Evolutionary conservation across 768 basidiomycete species (phyloP).

Genomic region (Nidula microcarpa): DNA sequence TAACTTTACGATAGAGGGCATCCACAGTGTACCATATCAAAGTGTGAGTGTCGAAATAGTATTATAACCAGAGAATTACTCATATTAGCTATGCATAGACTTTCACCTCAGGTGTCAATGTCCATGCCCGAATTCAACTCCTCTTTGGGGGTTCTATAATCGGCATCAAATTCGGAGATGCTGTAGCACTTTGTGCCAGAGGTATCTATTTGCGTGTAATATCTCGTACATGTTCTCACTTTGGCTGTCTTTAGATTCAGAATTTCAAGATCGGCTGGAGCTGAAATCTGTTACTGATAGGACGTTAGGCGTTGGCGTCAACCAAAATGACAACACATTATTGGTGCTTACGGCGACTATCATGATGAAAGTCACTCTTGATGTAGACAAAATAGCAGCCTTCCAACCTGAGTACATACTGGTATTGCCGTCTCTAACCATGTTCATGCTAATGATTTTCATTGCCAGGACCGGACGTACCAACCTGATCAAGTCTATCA

Average conservation of each 20-base stretch:
- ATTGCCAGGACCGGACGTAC: slow-evolving; percentile 54
- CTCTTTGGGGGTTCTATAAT: slow-evolving; percentile 57
- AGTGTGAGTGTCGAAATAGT: slow-evolving; percentile 49
- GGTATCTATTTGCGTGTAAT: slow-evolving; percentile 37
- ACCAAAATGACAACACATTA: slow-evolving; percentile 42
- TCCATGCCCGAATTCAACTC: slow-evolving; percentile 66
- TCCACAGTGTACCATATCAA: slow-evolving; percentile 71
- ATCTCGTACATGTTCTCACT: neutral
- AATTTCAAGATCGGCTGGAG: slow-evolving; percentile 69
- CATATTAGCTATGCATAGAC: slow-evolving; percentile 44
- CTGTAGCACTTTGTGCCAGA: slow-evolving; percentile 67
- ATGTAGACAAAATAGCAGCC: slow-evolving; percentile 54
- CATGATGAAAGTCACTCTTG: slow-evolving; percentile 65
- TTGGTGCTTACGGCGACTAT: slow-evolving; percentile 64
- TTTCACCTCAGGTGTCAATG: slow-evolving; percentile 62
- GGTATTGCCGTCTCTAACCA: neutral
- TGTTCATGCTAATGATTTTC: neutral
- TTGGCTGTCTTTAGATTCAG: slow-evolving; percentile 44
- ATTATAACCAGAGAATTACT: neutral
- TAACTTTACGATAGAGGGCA: slow-evolving; percentile 40
- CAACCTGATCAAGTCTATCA: slow-evolving; percentile 69
- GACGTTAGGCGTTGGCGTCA: slow-evolving; percentile 68
- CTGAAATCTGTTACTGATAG: slow-evolving; percentile 65
- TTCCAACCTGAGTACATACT: slow-evolving; percentile 58
- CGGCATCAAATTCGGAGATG: slow-evolving; percentile 72